Evolutionary conservation across 805 yeast genomes (phyloP).

Genomic region (Spathaspora gorwiae): DNA sequence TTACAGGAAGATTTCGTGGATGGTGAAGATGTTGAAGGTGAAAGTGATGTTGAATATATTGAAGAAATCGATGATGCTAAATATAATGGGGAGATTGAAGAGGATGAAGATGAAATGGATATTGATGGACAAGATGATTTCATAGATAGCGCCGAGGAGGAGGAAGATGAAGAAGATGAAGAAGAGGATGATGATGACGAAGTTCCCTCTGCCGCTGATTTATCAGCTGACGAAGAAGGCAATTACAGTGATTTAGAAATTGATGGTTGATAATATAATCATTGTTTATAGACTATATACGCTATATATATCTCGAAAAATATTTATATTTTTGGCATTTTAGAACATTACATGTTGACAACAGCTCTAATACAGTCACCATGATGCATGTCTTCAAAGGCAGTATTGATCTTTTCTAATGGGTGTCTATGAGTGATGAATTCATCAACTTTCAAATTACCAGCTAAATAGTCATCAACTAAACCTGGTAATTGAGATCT

Average conservation of each 20-base stretch:
- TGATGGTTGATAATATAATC: slow-evolving; percentile 1
- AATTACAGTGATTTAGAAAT: slow-evolving; percentile 22
- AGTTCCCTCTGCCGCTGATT: slow-evolving; percentile 8
- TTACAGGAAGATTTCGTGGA: slow-evolving; percentile 21
- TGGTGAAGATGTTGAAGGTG: slow-evolving; percentile 29
- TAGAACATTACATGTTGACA: slow-evolving; percentile 38
- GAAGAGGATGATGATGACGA: slow-evolving; percentile 9
- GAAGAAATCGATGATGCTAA: slow-evolving; percentile 61
- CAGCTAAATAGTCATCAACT: slow-evolving; percentile 79
- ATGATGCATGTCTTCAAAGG: slow-evolving; percentile 90
- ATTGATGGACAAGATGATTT: slow-evolving; percentile 13
- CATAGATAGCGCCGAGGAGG: slow-evolving; percentile 10
- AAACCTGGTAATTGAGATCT: slow-evolving; percentile 90
- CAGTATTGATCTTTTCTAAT: slow-evolving; percentile 74
- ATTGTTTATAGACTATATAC: background rate
- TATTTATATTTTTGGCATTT: background rate
- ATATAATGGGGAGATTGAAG: slow-evolving; percentile 13
- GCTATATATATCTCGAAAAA: background rate
- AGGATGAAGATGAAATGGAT: slow-evolving; percentile 21
- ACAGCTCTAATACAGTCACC: slow-evolving; percentile 96
- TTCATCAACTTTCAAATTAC: slow-evolving; percentile 82
- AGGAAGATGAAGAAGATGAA: slow-evolving; percentile 6
- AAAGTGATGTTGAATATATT: slow-evolving; percentile 60
- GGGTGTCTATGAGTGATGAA: slow-evolving; percentile 88
- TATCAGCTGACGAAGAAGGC: slow-evolving; percentile 12